Conservation (phyloP, 257 asterid species). For the Nicotiana benthamiana region DNA sequence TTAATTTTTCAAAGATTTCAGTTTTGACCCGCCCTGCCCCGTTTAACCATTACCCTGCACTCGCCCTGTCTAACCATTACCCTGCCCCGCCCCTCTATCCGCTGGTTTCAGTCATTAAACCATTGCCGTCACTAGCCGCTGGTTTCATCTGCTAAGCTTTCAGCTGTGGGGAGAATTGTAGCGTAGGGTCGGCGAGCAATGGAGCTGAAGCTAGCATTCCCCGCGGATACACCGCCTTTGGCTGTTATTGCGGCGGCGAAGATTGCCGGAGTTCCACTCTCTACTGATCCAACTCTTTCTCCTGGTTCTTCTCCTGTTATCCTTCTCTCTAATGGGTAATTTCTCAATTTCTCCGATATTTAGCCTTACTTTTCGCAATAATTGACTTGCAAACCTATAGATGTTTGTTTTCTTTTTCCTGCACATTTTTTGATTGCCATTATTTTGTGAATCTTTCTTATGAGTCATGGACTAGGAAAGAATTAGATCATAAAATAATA, state of each 20-base stretch:
- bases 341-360: background rate
- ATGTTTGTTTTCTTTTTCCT: background rate
- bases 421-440: background rate
- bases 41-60: too few species aligned
- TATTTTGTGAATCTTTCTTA: background rate
- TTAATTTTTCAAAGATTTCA: too few species aligned
- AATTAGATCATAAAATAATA: background rate
- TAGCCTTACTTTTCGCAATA: background rate
- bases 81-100: too few species aligned
- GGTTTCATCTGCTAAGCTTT: background rate
- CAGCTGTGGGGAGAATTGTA: background rate
- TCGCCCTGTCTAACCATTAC: too few species aligned
- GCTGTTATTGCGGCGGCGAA: conserved; percentile 69
- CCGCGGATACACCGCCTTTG: conserved; percentile 68
- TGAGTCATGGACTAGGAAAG: background rate
- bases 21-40: too few species aligned
- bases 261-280: conserved; percentile 40
- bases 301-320: conserved; percentile 56
- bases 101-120: too few species aligned
- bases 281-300: conserved; percentile 30
- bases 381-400: background rate
- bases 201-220: conserved; percentile 38
- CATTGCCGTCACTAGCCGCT: too few species aligned
- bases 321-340: conserved; percentile 44
- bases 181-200: background rate